Evolutionary conservation across 2,329 filamentous ascomycete genomes (phyloP).

Genomic region (Dactylellina haptotyla): DNA sequence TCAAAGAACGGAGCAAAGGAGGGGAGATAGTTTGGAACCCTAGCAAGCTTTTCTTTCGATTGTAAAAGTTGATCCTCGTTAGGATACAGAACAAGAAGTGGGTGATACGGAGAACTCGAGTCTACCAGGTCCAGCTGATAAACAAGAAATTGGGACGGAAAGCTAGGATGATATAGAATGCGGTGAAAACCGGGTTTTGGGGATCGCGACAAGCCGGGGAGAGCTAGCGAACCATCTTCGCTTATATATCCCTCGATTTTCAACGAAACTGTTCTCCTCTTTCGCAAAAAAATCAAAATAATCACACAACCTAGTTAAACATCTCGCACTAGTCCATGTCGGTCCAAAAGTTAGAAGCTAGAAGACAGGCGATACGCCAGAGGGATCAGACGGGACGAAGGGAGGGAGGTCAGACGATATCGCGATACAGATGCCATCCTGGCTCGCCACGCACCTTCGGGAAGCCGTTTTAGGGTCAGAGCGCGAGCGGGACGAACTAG

Average conservation of each 20-base stretch:
- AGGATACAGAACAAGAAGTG: no score
- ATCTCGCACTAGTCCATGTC: conserved; percentile 24
- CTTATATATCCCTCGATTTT: conserved; percentile 35
- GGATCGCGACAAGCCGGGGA: conserved; percentile 17
- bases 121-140: conserved; percentile 7
- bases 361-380: conserved; percentile 1
- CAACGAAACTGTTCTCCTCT: neutral
- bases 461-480: conserved; percentile 28
- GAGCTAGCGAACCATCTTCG: conserved; percentile 9
- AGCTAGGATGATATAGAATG: neutral
- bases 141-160: neutral
- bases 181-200: conserved; percentile 1
- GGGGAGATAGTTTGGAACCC: neutral
- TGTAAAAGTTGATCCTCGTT: no score
- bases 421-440: conserved; percentile 29
- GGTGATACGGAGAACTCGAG: no score
- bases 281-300: no score
- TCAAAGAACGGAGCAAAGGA: neutral
- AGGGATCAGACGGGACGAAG: neutral
- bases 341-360: conserved; percentile 22
- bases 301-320: conserved; percentile 1
- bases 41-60: neutral
- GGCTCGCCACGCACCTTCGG: conserved; percentile 14
- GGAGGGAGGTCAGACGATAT: conserved; percentile 44
- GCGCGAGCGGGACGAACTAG: conserved; percentile 24